Base-by-base conservation (phyloP, 73 alveolate species). In the Stentor coeruleus region DNA sequence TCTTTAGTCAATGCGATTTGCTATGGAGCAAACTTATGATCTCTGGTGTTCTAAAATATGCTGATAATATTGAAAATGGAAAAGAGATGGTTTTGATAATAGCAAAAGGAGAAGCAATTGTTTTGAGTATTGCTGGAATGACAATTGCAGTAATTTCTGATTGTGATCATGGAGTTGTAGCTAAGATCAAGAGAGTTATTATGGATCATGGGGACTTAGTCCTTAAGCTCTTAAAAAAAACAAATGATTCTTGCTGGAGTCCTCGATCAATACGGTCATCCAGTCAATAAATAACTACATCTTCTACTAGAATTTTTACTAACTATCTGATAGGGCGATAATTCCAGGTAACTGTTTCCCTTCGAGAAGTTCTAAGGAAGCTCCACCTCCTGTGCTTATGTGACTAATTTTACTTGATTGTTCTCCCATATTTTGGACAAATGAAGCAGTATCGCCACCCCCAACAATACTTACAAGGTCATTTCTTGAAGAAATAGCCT, bases 161-260 rank as follows among this genome's bases (percentile, higher is more conserved):
- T 80, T 96, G 99, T 85, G 99, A 98, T 82, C 99, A 98, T 85
- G 99, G 99, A 38, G 90, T 88, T 15, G 99, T 95, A 59, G 92
- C 98, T 66, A 97, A 90, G 83, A 97, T 97, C 81, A 98, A 98
- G 93, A 93, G 99, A 86, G 99, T 98, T 39, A 97, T 98, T 84
- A 94, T 98, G 99, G 99, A 98, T 89, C 91, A 81, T 98, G 99
- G 99, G 99, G 99, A 28, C 90, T 91, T 59, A 99, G 99, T 14
- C 99, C 99, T 0, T 93, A 95, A 85, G 99, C 99, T 49, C 74
- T 91, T 26, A 91, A 95, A 88, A 97, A 96, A 96, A 97, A 88
- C 91, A 95, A 74, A 87, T 98, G 76, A 97, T 97, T 87, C 95
- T 95, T 74, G 99, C 95, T 39, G 99, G 99, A 37, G 91, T 93